Base-by-base conservation (phyloP, 495 filamentous ascomycete species). In the Glarea lozoyensis region DNA sequence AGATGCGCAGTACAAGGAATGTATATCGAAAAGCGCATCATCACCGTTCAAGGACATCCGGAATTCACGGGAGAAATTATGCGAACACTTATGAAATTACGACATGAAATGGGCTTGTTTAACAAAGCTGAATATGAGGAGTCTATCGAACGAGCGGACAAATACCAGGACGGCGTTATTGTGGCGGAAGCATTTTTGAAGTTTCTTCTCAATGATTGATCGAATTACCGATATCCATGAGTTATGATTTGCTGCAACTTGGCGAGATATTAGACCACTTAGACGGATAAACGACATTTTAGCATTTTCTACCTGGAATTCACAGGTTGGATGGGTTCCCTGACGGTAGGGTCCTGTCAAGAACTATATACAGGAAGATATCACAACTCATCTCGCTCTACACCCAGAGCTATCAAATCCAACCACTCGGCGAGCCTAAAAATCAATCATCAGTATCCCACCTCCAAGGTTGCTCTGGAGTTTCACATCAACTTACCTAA, bases 41-140 rank as follows among this genome's bases (percentile, higher is more conserved):
- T 96, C 23, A 82, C 85, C 0, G 78, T 95, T 3, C 89, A 97
- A 59, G 89, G 88, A 3, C 90, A 97, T 57, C 90, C 90, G 5
- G 90, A 97, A 60, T 94, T 92, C 56, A 86, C 69, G 2, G 69
- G 66, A 37, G 76, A 82, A 25, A 90, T 95, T 44, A 72, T 88
- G 47, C 63, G 59, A 6, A 82, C 88, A 61, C 57, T 95, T 20
- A 61, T 94, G 30, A 63, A 68, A 20, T 45, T 58, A 32, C 65
- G 88, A 22, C 73, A 82, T 40, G 58, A 63, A 34, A 53, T 54
- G 32, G 84, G 82, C 3, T 67, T 94, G 4, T 83, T 94, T 43
- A 57, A 68, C 25, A 74, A 84, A 30, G 77, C 72, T 5, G 44
- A 76, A 23, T 83, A 68, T 48, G 53, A 75, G 35, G 82, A 85